phyloP scores from a whole-genome alignment of 352 stramenopile species.

The Phytophthora fragariaefolia region DNA sequence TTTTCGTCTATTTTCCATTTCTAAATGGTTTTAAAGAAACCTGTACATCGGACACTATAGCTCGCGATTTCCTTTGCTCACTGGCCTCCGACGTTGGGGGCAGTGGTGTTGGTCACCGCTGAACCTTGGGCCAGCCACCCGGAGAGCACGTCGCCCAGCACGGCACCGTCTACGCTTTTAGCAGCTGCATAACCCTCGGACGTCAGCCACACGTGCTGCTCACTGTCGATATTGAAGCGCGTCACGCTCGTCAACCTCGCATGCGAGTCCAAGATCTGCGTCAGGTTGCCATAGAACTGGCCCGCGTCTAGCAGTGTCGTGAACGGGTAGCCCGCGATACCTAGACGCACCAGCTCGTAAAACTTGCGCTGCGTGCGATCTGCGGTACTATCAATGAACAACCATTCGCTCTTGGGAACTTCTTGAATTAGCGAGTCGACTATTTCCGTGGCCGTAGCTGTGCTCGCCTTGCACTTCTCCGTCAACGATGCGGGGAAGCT shows the following conservation, averaged over 20 bases:
- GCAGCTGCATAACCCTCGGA: constrained; percentile 15
- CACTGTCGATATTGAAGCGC: constrained; percentile 37
- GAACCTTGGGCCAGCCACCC: constrained; percentile 18
- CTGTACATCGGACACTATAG: no score
- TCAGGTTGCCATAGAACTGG: constrained; percentile 49
- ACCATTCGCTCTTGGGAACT: constrained; percentile 41
- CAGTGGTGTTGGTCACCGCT: constrained; percentile 9
- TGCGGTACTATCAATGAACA: constrained; percentile 57
- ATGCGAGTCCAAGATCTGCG: constrained; percentile 53
- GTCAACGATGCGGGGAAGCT: constrained; percentile 27
- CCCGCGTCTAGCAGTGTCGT: constrained; percentile 34
- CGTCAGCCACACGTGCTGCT: constrained; percentile 34
- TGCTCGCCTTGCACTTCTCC: constrained; percentile 39
- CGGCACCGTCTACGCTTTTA: constrained; percentile 17
- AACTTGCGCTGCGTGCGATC: constrained; percentile 57
- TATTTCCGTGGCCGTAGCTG: constrained; percentile 35
- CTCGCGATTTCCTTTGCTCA: no score
- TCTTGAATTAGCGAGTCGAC: constrained; percentile 40
- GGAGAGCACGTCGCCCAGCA: constrained; percentile 30
- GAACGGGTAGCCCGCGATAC: constrained; percentile 56
- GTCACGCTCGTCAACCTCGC: constrained; percentile 20
- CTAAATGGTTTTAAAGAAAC: no score
- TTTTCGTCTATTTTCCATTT: no score
- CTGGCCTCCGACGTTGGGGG: background rate
- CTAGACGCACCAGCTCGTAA: constrained; percentile 50